Evolutionary conservation across 768 basidiomycete species (phyloP), one percentile per base, ranked within the genome.

Genomic region (Xerocomus spinulosus): DNA sequence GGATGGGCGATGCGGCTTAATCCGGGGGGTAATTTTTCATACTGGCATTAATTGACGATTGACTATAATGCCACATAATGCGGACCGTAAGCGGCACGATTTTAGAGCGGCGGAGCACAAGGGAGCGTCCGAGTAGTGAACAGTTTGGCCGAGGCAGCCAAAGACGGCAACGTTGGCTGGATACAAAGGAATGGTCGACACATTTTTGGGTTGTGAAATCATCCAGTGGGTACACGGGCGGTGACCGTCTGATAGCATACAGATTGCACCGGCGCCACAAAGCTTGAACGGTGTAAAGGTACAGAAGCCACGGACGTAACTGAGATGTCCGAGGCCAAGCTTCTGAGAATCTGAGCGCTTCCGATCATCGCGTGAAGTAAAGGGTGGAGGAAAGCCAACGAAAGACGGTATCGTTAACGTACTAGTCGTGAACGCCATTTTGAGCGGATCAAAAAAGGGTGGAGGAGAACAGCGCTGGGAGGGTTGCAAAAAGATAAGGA

Each of bases 251-350:
- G 50, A 49, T 56, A 51, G 54, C 44, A 49, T 50, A 49, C 34
- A 42, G 44, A 48, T 51, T 54, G 45, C 44, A 34, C 46, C 40
- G 40, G 53, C 59, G 64, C 66, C 66, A 65, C 66, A 54, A 68
- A 66, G 64, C 17, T 43, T 47, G 53, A 39, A 51, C 49, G 39
- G 53, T 50, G 51, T 44, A 49, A 51, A 52, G 44, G 50, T 53
- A 42, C 28, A 59, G 66, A 66, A 65, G 66, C 50, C 53, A 65
- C 66, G 64, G 64, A 61, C 54, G 64, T 65, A 66, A 55, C 33
- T 44, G 47, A 57, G 34, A 65, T 68, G 64, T 68, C 64, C 64
- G 64, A 68, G 61, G 64, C 17, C 36, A 60, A 36, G 30, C 61
- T 60, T 65, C 58, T 59, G 63, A 52, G 65, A 57, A 64, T 59